These are phyloP conservation scores for Ettlia oleoabundans DNA, from an alignment of 139 green algal species.

Conservation along the genomic window DNA sequence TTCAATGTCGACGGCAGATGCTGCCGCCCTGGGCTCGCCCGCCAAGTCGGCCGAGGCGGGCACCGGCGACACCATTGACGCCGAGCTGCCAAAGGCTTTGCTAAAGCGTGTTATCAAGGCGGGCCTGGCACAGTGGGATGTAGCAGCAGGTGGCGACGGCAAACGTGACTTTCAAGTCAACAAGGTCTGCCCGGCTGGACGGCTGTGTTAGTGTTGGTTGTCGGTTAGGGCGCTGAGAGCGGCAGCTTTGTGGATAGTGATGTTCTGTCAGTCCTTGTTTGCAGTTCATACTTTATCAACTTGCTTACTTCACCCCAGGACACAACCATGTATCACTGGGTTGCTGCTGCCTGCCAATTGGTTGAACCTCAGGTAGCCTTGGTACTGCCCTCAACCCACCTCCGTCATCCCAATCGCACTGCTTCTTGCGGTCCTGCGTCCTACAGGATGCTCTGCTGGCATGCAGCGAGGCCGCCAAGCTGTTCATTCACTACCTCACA, in stretches of 20 bases:
- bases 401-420: background rate
- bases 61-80: constrained; percentile 18
- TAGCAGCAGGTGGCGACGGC: constrained; percentile 39
- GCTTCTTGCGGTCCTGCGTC: too few species aligned
- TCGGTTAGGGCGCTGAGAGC: too few species aligned
- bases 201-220: background rate
- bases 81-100: constrained; percentile 77
- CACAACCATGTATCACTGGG: too few species aligned
- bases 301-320: too few species aligned
- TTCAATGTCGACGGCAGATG: background rate
- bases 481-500: constrained; percentile 91
- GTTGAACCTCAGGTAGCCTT: background rate
- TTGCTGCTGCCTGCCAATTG: too few species aligned
- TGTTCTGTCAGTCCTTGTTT: too few species aligned
- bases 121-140: constrained; percentile 62
- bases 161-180: constrained; percentile 62
- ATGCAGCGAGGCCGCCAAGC: constrained; percentile 80
- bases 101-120: constrained; percentile 84
- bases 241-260: too few species aligned
- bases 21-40: constrained; percentile 15
- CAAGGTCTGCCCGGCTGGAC: constrained; percentile 34
- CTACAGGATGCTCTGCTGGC: constrained; percentile 79
- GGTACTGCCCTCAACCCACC: background rate
- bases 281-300: too few species aligned
- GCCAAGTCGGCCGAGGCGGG: constrained; percentile 3